Base-by-base conservation (phyloP, 2,329 filamentous ascomycete genomes). In the Emergomyces pasteurianus region DNA sequence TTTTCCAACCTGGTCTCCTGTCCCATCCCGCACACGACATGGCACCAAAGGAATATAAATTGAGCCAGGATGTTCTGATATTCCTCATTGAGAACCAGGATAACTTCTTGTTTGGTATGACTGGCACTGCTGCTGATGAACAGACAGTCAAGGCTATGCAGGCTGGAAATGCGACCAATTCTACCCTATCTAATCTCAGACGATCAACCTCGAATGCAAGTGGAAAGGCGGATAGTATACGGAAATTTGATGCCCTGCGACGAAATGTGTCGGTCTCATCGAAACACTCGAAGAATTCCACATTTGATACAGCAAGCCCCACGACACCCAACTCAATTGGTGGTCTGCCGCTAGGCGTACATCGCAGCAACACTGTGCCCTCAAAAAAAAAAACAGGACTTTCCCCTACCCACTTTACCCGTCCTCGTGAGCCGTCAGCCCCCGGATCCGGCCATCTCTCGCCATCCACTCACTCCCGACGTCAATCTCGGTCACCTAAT, bases 41-140 rank as follows among this genome's bases (percentile, higher is more conserved):
- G 92, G 87, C 90, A 0, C 94, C 94, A 0, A 84, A 89, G 61
- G 92, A 97, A 71, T 99, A 99, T 72, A 86, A 90, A 38, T 79
- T 99, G 6, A 97, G 95, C 71, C 94, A 99, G 79, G 92, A 94
- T 69, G 92, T 99, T 23, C 82, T 99, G 65, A 96, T 99, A 58
- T 99, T 99, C 74, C 78, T 99, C 67, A 99, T 99, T 66, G 92
- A 97, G 71, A 96, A 99, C 69, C 94, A 99, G 73, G 94, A 99
- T 70, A 90, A 96, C 74, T 99, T 99, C 79, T 79, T 99, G 65
- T 95, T 99, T 65, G 94, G 94, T 60, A 99, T 99, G 94, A 90
- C 91, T 71, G 94, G 94, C 52, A 96, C 92, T n/a, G 92, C 86
- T n/a, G 89, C 92, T n/a, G 92, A 96, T 71, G 90, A 95, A 71